phyloP scores from a whole-genome alignment of 176 grass and related monocot species.

The Puya raimondii region DNA sequence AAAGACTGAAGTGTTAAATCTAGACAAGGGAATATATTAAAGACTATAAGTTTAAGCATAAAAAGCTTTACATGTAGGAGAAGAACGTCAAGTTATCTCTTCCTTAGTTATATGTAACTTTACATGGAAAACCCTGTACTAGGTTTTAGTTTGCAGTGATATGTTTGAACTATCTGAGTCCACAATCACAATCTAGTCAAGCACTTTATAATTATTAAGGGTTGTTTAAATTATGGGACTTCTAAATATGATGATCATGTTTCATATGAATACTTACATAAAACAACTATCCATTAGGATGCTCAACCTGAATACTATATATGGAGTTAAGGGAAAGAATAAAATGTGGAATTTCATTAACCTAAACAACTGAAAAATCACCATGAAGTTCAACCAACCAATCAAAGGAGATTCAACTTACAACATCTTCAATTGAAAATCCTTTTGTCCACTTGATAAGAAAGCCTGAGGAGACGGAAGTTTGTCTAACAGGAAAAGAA shows the following conservation, averaged over 20 bases:
- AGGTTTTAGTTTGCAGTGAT: too few species aligned
- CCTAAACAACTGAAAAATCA: background rate
- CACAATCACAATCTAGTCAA: too few species aligned
- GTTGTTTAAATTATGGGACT: too few species aligned
- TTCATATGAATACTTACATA: background rate
- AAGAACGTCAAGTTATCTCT: too few species aligned
- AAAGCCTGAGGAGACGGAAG: constrained; percentile 56
- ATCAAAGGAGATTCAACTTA: constrained; percentile 18
- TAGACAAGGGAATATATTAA: too few species aligned
- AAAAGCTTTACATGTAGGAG: too few species aligned
- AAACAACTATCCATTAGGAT: background rate
- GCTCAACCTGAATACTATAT: background rate
- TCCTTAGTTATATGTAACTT: too few species aligned
- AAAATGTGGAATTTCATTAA: background rate
- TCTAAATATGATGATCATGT: background rate
- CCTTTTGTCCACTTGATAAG: constrained; percentile 88
- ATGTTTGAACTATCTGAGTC: too few species aligned
- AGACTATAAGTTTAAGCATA: too few species aligned
- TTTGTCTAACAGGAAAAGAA: constrained; percentile 68
- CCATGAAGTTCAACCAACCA: background rate
- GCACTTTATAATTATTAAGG: too few species aligned
- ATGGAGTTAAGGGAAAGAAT: background rate
- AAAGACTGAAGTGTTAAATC: too few species aligned
- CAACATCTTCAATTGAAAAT: constrained; percentile 49
- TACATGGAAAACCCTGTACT: too few species aligned